phyloP scores from a whole-genome alignment of 371 early-diverging fungal species.

The Mucor mucedo region DNA sequence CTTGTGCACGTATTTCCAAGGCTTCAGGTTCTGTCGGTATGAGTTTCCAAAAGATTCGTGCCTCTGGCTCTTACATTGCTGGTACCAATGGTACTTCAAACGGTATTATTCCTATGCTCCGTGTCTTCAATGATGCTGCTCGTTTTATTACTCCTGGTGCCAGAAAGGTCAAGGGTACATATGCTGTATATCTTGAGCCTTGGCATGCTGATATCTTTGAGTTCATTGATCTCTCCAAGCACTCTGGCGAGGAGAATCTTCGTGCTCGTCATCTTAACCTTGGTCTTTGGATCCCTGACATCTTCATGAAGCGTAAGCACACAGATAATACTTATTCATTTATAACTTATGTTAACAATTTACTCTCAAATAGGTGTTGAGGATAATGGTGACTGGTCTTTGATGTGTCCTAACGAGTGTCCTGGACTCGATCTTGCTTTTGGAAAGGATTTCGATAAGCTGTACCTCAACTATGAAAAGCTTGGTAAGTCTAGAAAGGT shows the following conservation, averaged over 20 bases:
- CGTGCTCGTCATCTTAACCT: conserved; percentile 92
- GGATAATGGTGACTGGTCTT: conserved; percentile 87
- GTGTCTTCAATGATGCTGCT: conserved; percentile 94
- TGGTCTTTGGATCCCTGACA: conserved; percentile 95
- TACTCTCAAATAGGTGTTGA: conserved; percentile 61
- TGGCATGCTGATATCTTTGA: conserved; percentile 97
- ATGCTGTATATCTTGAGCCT: conserved; percentile 95
- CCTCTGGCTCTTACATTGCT: conserved; percentile 88
- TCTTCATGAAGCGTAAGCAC: conserved; percentile 88
- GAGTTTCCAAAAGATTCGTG: conserved; percentile 90
- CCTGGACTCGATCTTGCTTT: conserved; percentile 84
- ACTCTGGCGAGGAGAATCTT: conserved; percentile 93
- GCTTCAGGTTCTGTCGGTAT: conserved; percentile 93
- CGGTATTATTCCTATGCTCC: conserved; percentile 94
- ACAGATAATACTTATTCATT: too few species aligned
- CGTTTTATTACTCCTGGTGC: conserved; percentile 97
- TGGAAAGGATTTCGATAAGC: conserved; percentile 87
- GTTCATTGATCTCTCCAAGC: conserved; percentile 92
- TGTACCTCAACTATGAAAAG: conserved; percentile 83
- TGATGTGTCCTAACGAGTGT: conserved; percentile 94
- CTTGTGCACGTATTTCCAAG: conserved; percentile 93
- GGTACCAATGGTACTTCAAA: conserved; percentile 94
- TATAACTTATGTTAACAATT: background rate
- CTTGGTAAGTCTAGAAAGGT: conserved; percentile 77
- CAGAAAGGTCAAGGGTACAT: conserved; percentile 92